Evolutionary conservation across 768 basidiomycete species (phyloP).

Genomic region (Polyporus arcularius): DNA sequence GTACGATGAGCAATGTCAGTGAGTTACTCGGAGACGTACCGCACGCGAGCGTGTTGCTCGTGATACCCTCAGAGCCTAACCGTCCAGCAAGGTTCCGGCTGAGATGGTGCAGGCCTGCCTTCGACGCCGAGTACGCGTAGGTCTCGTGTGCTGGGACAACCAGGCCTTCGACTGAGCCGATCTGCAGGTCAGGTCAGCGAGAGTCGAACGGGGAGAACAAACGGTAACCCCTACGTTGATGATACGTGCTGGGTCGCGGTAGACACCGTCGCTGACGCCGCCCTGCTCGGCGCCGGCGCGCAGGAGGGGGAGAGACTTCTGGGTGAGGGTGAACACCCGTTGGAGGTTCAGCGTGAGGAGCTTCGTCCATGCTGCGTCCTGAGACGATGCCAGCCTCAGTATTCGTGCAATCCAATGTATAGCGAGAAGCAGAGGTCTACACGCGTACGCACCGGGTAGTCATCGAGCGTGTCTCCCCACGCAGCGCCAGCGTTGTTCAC

Average conservation of each 20-base stretch:
- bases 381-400: background rate
- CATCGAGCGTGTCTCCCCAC: conserved; percentile 50
- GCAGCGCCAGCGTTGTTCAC: conserved; percentile 69
- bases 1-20: background rate
- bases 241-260: conserved; percentile 53
- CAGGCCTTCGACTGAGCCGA: conserved; percentile 62
- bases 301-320: conserved; percentile 59
- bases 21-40: conserved; percentile 34
- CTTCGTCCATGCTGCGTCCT: conserved; percentile 62
- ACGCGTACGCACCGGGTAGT: conserved; percentile 41
- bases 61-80: conserved; percentile 57
- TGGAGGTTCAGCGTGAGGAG: conserved; percentile 63
- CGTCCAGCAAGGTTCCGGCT: conserved; percentile 58
- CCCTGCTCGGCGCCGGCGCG: conserved; percentile 44
- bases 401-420: background rate
- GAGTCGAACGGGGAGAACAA: background rate
- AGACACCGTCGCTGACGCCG: conserved; percentile 38
- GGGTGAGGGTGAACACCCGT: conserved; percentile 64
- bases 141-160: conserved; percentile 57
- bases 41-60: conserved; percentile 65
- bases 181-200: conserved; percentile 35
- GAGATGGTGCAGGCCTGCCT: conserved; percentile 61
- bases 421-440: background rate
- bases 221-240: conserved; percentile 49
- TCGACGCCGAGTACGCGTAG: conserved; percentile 67